These are phyloP conservation scores for Rhododendron ovatum DNA, from an alignment of 148 eudicot species.

Conservation along the genomic window DNA sequence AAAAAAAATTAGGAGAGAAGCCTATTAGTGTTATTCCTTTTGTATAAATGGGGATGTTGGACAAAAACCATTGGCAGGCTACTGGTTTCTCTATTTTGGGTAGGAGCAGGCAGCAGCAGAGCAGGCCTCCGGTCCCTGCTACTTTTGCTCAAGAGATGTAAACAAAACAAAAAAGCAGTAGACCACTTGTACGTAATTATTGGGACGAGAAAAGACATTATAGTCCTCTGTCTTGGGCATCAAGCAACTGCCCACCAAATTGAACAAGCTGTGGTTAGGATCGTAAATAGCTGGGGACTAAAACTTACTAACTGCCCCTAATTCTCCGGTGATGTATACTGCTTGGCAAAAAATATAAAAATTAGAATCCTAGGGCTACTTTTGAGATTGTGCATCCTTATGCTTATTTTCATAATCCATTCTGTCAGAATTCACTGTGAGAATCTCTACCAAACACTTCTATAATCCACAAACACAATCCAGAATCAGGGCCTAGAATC, in stretches of 20 bases:
- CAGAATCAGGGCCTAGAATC: no score
- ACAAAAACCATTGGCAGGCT: not conserved
- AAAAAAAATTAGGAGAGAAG: not conserved
- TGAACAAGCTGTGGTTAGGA: no score
- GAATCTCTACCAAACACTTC: no score
- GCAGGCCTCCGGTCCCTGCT: not conserved
- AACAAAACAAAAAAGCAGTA: not conserved
- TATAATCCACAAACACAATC: no score
- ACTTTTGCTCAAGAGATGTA: not conserved
- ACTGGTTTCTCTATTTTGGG: not conserved
- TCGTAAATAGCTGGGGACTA: no score
- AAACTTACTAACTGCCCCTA: no score
- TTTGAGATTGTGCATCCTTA: no score
- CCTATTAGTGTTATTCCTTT: not conserved
- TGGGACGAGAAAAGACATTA: not conserved
- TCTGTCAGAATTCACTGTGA: no score
- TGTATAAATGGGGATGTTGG: not conserved
- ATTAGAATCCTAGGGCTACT: no score
- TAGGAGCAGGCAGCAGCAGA: not conserved
- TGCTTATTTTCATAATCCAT: no score
- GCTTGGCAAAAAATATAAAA: no score
- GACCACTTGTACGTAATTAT: not conserved
- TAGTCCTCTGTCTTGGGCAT: slow-evolving; percentile 1
- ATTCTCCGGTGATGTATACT: no score
- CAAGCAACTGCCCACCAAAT: not conserved